A percentile compares a stretch with the other conserved stretches of the same genome.
phyloP scores from a whole-genome alignment of 2,329 filamentous ascomycete genomes.

The Claviceps purpurea region DNA sequence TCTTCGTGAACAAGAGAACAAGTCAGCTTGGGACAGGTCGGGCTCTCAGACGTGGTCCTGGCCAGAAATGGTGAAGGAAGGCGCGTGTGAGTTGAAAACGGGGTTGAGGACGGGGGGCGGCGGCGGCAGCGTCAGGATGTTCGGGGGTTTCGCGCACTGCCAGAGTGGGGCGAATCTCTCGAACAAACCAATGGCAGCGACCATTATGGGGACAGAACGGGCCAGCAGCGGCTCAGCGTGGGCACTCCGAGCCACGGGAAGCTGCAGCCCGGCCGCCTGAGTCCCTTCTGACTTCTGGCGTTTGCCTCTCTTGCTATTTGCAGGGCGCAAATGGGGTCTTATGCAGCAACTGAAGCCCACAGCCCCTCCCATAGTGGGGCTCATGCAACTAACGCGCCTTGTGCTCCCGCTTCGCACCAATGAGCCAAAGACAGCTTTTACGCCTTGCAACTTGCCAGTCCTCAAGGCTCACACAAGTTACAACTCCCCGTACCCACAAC shows the following conservation, averaged over 20 bases:
- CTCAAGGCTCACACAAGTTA: background rate
- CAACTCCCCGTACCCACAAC: background rate
- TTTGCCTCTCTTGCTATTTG: constrained; percentile 7
- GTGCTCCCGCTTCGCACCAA: background rate
- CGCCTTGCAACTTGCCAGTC: background rate
- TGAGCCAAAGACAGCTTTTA: background rate
- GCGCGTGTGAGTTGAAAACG: constrained; percentile 1
- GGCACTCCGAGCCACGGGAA: constrained; percentile 3
- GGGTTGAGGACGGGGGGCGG: background rate
- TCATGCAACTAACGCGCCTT: constrained; percentile 1
- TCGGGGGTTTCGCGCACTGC: background rate
- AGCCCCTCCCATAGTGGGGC: background rate
- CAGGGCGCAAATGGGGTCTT: constrained; percentile 1
- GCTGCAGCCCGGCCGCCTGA: background rate
- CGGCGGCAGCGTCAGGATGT: background rate
- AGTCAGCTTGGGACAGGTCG: too few species aligned
- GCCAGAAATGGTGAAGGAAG: background rate
- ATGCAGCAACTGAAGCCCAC: background rate
- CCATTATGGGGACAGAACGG: too few species aligned
- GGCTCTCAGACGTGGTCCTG: background rate
- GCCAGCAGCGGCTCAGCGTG: too few species aligned
- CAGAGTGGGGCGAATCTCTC: too few species aligned
- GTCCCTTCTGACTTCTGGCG: background rate
- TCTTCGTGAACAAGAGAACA: too few species aligned
- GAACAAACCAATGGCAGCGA: too few species aligned